These are phyloP conservation scores for Cenchrus americanus DNA, from an alignment of 176 grass and related monocot genomes.

Conservation along the genomic window DNA sequence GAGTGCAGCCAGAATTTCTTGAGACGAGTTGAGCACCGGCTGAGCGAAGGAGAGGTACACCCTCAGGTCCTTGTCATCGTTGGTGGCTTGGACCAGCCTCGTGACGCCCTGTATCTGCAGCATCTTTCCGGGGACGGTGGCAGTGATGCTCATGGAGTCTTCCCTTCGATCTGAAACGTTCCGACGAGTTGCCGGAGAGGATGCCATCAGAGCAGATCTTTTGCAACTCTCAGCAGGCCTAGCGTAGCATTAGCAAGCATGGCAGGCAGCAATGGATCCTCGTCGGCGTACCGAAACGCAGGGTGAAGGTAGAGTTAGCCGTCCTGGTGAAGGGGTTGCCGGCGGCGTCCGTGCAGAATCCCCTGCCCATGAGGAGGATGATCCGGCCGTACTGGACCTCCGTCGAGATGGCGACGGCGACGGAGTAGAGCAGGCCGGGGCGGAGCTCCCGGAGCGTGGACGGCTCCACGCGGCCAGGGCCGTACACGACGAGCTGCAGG, in stretches of 20 bases:
- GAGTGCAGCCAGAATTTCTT: constrained; percentile 59
- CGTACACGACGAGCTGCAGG: constrained; percentile 80
- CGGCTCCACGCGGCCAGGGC: constrained; percentile 63
- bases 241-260: too few relatives aligned
- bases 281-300: constrained; percentile 67
- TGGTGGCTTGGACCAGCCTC: constrained; percentile 76
- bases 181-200: background rate
- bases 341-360: constrained; percentile 74
- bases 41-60: constrained; percentile 76
- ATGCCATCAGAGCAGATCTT: background rate
- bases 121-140: constrained; percentile 55
- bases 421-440: constrained; percentile 60
- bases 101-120: constrained; percentile 62
- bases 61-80: constrained; percentile 48
- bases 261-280: background rate
- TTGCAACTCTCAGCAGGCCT: too few relatives aligned
- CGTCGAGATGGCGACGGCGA: constrained; percentile 51
- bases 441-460: constrained; percentile 66
- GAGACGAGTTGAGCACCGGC: constrained; percentile 81
- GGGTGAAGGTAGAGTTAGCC: constrained; percentile 71
- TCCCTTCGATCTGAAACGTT: constrained; percentile 63
- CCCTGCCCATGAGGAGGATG: constrained; percentile 73
- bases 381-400: constrained; percentile 69
- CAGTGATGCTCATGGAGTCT: constrained; percentile 64
- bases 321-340: constrained; percentile 76